Percentiles rank a stretch among this genome's conserved stretches.
These are phyloP conservation scores for Mrakia frigida DNA, from an alignment of 768 basidiomycete genomes.

Conservation along the genomic window DNA sequence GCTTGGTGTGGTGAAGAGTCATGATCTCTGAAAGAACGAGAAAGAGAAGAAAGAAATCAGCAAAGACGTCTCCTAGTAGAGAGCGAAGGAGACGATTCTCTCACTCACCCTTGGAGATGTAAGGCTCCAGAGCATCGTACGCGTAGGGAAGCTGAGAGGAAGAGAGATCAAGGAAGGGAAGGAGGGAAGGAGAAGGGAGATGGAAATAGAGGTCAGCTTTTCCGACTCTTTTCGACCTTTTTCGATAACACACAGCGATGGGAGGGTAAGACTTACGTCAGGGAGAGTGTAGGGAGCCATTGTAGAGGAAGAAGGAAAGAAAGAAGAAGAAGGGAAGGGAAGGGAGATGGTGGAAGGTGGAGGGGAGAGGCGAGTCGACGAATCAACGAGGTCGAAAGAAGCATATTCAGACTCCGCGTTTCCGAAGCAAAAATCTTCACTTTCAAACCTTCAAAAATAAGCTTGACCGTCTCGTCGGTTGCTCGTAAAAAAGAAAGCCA, in stretches of 20 bases:
- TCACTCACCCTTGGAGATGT: conserved; percentile 57
- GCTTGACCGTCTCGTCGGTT: too few species aligned
- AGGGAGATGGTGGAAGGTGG: conserved; percentile 6
- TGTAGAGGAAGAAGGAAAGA: neutral
- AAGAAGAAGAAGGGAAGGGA: neutral
- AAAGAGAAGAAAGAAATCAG: neutral
- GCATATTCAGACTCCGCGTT: too few species aligned
- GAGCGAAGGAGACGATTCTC: neutral
- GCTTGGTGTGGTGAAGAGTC: conserved; percentile 89
- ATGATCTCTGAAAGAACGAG: conserved; percentile 61
- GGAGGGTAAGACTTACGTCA: neutral
- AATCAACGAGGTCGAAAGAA: neutral
- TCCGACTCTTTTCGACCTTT: neutral
- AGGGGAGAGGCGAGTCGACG: neutral
- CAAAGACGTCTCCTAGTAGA: too few species aligned
- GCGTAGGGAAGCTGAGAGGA: conserved; percentile 57
- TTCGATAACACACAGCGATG: neutral
- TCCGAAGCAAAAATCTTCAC: too few species aligned
- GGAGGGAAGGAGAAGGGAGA: neutral
- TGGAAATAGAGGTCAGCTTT: neutral
- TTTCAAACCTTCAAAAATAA: too few species aligned
- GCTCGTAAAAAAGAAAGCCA: too few species aligned
- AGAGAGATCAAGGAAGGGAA: neutral
- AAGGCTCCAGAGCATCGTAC: conserved; percentile 87
- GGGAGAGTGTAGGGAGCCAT: conserved; percentile 30